phyloP scores from a whole-genome alignment of 108 stramenopile genomes.

The Epithemia pelagica region DNA sequence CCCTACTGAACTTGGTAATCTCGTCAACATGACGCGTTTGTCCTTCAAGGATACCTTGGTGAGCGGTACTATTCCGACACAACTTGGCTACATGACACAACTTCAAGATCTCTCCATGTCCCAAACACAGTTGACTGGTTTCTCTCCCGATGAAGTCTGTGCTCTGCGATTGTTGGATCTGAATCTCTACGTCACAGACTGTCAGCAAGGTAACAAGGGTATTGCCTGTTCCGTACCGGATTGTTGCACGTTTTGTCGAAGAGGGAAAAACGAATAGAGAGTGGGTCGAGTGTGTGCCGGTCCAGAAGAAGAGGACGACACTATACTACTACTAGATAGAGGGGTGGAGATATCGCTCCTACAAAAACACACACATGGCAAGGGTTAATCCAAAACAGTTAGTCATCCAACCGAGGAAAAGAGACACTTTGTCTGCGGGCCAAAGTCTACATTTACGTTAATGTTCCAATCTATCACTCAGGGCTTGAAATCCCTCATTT shows the following conservation, averaged over 20 bases:
- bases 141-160: conserved; percentile 38
- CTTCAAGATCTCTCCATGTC: conserved; percentile 27
- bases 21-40: conserved; percentile 30
- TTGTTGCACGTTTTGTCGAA: conserved; percentile 39
- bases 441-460: too few relatives aligned
- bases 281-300: too few relatives aligned
- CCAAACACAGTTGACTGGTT: conserved; percentile 30
- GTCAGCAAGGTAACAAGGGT: conserved; percentile 13
- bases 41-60: conserved; percentile 27
- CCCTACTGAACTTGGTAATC: conserved; percentile 43
- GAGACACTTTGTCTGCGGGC: too few relatives aligned
- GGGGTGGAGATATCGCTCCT: too few relatives aligned
- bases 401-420: too few relatives aligned
- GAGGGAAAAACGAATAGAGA: conserved; percentile 1
- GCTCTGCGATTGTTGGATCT: conserved; percentile 23
- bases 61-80: conserved; percentile 30
- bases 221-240: conserved; percentile 24
- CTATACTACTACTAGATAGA: too few relatives aligned
- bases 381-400: too few relatives aligned
- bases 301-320: too few relatives aligned
- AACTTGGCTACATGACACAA: conserved; percentile 25
- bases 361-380: too few relatives aligned
- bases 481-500: too few relatives aligned
- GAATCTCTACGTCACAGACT: conserved; percentile 31
- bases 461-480: too few relatives aligned